Percentiles rank a stretch among this genome's conserved stretches.
These are phyloP conservation scores for Backusella parvicylindrica DNA, from an alignment of 192 early-diverging fungal genomes.

Conservation along the genomic window DNA sequence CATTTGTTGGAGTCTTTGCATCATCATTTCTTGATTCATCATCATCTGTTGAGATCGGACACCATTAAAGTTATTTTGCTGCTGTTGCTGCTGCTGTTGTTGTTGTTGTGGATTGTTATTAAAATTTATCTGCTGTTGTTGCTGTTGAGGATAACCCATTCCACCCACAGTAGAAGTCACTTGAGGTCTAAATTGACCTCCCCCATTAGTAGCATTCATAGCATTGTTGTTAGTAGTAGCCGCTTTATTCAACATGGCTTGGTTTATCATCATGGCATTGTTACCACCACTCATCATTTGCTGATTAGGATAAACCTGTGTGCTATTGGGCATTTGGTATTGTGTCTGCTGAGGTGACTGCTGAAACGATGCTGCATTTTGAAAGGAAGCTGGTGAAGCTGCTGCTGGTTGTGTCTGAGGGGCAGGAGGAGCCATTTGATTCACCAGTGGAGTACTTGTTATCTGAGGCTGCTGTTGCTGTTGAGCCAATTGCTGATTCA, in stretches of 20 bases:
- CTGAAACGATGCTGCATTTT: not conserved
- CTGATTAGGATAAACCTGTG: not conserved
- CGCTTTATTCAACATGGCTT: not conserved
- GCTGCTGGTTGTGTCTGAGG: not conserved
- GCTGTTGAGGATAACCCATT: not conserved
- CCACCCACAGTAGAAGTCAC: not conserved
- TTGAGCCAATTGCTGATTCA: not conserved
- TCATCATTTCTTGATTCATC: constrained; percentile 9
- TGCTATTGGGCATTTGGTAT: not conserved
- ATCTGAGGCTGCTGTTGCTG: not conserved
- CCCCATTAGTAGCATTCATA: not conserved
- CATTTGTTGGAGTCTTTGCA: constrained; percentile 7
- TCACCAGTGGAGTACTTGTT: not conserved
- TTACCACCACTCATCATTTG: not conserved
- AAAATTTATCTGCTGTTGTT: not conserved
- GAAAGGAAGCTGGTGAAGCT: not conserved
- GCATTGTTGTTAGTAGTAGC: not conserved
- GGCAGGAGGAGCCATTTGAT: not conserved
- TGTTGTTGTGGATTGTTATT: not conserved
- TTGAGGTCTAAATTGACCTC: not conserved
- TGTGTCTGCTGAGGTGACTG: not conserved
- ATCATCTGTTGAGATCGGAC: not conserved
- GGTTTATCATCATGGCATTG: not conserved
- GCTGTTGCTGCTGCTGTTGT: not conserved
- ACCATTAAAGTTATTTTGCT: not conserved